Percentiles rank a stretch among this genome's conserved stretches.
Conservation (phyloP, 108 stramenopile species). For the Chaetoceros tenuissimus region DNA sequence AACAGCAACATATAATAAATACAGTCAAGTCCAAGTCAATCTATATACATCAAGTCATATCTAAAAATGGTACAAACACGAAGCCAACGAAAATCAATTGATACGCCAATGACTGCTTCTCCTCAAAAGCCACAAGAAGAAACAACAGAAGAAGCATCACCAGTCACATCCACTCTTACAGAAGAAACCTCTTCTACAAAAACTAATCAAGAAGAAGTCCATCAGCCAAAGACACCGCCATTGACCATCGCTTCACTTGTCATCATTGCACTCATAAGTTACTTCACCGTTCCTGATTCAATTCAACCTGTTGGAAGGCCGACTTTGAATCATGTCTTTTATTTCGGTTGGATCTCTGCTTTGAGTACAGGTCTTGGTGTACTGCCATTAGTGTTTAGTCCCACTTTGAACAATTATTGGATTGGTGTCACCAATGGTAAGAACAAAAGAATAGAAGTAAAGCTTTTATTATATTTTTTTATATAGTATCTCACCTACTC, state of each 20-base stretch:
- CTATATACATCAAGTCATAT: too few species aligned
- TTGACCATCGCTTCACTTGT: constrained; percentile 7
- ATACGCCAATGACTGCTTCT: too few species aligned
- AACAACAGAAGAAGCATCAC: too few species aligned
- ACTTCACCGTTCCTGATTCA: constrained; percentile 35
- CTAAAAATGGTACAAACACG: too few species aligned
- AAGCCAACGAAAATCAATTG: too few species aligned
- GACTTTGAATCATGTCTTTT: constrained; percentile 84
- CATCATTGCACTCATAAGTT: constrained; percentile 29
- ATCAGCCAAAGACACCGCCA: background rate
- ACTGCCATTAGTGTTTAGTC: constrained; percentile 75
- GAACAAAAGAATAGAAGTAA: constrained; percentile 7
- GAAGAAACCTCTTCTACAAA: too few species aligned
- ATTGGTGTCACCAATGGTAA: constrained; percentile 81
- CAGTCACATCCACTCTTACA: too few species aligned
- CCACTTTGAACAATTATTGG: constrained; percentile 63
- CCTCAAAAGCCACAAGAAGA: too few species aligned
- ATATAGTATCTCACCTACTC: constrained; percentile 6
- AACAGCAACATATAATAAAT: too few species aligned
- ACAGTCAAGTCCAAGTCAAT: too few species aligned
- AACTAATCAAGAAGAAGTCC: too few species aligned
- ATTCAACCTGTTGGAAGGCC: constrained; percentile 44
- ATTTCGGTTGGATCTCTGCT: constrained; percentile 96
- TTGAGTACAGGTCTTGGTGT: constrained; percentile 92
- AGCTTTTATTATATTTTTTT: background rate